phyloP scores from a whole-genome alignment of 2,329 filamentous ascomycete species.

The Drechmeria coniospora region DNA sequence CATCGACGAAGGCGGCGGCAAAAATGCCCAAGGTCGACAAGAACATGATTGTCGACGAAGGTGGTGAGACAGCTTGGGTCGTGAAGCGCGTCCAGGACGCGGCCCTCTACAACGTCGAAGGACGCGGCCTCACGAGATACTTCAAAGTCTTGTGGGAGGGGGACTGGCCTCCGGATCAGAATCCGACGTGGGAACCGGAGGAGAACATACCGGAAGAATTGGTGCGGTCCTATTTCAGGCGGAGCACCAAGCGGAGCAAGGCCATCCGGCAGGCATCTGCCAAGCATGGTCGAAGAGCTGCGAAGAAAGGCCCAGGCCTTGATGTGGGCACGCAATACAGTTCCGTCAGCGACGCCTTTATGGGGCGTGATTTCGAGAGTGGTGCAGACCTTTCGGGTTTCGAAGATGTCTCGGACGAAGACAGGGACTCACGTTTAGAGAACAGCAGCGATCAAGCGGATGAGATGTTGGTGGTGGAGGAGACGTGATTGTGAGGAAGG shows the following conservation, averaged over 20 bases:
- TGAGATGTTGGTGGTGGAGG: too few relatives aligned
- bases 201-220: conserved; percentile 29
- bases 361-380: too few relatives aligned
- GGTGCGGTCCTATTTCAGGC: conserved; percentile 24
- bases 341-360: too few relatives aligned
- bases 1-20: conserved; percentile 1
- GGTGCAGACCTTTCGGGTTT: too few relatives aligned
- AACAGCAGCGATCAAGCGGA: too few relatives aligned
- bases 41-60: conserved; percentile 1
- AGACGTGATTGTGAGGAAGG: too few relatives aligned
- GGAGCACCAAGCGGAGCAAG: conserved; percentile 12
- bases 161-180: conserved; percentile 38
- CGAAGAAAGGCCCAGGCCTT: too few relatives aligned
- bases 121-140: conserved; percentile 20
- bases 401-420: too few relatives aligned
- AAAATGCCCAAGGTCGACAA: background rate
- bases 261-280: too few relatives aligned
- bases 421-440: too few relatives aligned
- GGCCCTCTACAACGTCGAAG: conserved; percentile 20
- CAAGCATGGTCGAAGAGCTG: too few relatives aligned
- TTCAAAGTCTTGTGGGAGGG: conserved; percentile 42
- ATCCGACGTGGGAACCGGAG: conserved; percentile 43
- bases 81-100: conserved; percentile 30
- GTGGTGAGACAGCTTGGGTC: conserved; percentile 20
- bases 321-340: too few relatives aligned